Base-by-base conservation (phyloP, 192 early-diverging fungal species). In the Umbelopsis ramanniana region DNA sequence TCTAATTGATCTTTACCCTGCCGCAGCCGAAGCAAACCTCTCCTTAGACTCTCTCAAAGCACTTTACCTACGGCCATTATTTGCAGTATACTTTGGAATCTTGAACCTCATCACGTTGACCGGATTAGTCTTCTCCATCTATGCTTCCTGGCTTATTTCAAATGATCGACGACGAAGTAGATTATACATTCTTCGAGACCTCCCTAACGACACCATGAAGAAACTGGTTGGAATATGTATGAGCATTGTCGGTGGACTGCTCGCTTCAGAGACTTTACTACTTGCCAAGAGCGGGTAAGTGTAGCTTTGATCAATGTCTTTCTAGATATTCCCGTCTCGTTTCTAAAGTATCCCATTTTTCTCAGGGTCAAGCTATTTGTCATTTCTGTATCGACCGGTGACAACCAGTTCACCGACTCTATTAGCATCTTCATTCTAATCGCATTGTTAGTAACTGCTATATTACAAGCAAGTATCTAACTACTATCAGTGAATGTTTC, bases 191-290 rank as follows among this genome's bases (percentile, higher is more conserved):
- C 73, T 84, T 68, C 23, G 55, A 26, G 67, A 67, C 15, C 72
- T 82, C 35, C 63, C 68, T 17, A 52, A 70, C 0, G 71, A 69
- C 69, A 82, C 79, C 68, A 74, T 84, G 48, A 84, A 81, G 50
- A 84, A 83, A 54, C 66, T 81, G 1, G 81, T 89, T 15, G 87
- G 82, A 47, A 84, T 89, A 69, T 83, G 81, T 72, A 87, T 86
- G 78, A 79, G 82, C 40, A 66, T 83, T 0, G 83, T 82, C n/a
- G 87, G 87, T 38, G 87, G 87, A 9, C 54, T 89, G 19, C 68
- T 89, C n/a, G 84, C 87, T 12, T 85, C 85, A 53, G 81, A 89
- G 52, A 89, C 87, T 1, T 72, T 89, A 26, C 70, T 89, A 45
- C 52, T 89, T 46, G 87, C 87, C 52, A 89, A 89, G 71, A 84